Conservation (phyloP, 2,329 filamentous ascomycete genomes). For the Aspergillus clavatus region DNA sequence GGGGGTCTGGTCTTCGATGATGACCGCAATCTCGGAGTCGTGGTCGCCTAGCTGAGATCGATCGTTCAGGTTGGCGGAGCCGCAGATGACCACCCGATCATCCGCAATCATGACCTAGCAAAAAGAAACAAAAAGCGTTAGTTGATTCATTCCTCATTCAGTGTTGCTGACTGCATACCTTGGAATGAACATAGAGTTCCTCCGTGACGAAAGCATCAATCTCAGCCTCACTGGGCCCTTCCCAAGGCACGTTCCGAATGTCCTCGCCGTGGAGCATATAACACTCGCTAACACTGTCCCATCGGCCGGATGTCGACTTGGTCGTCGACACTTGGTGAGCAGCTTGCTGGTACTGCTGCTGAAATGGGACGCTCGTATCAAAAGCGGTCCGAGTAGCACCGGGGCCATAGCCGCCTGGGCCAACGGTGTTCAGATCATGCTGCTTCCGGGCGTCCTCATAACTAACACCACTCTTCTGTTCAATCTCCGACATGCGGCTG, state of each 20-base stretch:
- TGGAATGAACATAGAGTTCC: constrained; percentile 57
- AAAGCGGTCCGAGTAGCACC: constrained; percentile 29
- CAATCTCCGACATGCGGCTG: constrained; percentile 31
- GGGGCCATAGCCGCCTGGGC: constrained; percentile 41
- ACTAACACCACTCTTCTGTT: constrained; percentile 41
- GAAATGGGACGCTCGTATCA: constrained; percentile 48
- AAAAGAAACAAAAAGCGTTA: constrained; percentile 15
- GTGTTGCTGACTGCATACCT: constrained; percentile 32
- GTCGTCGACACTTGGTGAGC: constrained; percentile 52
- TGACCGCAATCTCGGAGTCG: constrained; percentile 84
- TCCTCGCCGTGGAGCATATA: constrained; percentile 77
- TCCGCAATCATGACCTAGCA: constrained; percentile 73
- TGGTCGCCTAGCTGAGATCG: constrained; percentile 81
- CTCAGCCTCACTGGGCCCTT: constrained; percentile 50
- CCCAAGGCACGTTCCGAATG: constrained; percentile 61
- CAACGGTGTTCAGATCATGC: constrained; percentile 43
- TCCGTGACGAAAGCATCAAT: constrained; percentile 60
- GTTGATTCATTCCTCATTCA: neutral
- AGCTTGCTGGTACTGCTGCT: constrained; percentile 67
- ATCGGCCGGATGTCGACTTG: constrained; percentile 50
- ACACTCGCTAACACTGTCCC: constrained; percentile 72
- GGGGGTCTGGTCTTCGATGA: constrained; percentile 76
- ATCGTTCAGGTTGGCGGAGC: constrained; percentile 88
- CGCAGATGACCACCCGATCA: constrained; percentile 78
- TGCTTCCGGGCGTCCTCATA: constrained; percentile 43